Evolutionary conservation across 2,329 filamentous ascomycete species (phyloP), one percentile per base, ranked within the genome.

Genomic region (Diaporthe sp.): DNA sequence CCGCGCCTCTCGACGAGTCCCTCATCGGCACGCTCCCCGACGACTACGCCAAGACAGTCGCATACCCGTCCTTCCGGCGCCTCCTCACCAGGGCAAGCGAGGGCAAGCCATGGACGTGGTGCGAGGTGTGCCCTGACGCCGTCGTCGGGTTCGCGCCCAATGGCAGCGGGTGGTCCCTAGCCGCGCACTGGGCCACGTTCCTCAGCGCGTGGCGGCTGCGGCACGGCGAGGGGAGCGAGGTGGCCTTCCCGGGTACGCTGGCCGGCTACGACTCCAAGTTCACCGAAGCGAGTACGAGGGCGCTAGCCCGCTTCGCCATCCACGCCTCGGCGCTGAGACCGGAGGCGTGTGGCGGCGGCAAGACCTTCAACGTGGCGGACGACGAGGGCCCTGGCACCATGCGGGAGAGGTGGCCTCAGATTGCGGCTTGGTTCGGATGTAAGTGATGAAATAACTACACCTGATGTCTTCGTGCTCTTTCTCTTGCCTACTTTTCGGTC

Each of bases 111-210:
- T 86, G 84, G 84, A 80, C 81, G 0, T 86, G 84, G 83, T 80
- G 80, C 28, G 84, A 86, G 74, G 75, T 85, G 0, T 86, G 84
- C 39, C 84, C 83, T 1, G 84, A 86, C 68, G 81, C 78, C 0
- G 81, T 85, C 25, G 79, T 86, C 13, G 85, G 84, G 1, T 86
- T 85, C 74, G 84, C 82, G 2, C 85, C 84, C 3, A 83, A 84
- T 34, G 84, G 84, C 5, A 85, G 83, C 0, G 80, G 80, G 10
- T 85, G 80, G 68, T 82, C 80, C 0, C 78, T 86, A 3, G 83
- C 84, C 0, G 79, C 85, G 1, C 84, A 86, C 77, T 86, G 84
- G 85, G 83, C 81, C 1, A 83, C 84, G 75, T 86, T 84, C 47
- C 81, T 86, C 1, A 84, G 83, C 7, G 77, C 85, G 1, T 85